These are phyloP conservation scores for Rhododendron williamsianum DNA, from an alignment of 148 eudicot species.

Conservation along the genomic window DNA sequence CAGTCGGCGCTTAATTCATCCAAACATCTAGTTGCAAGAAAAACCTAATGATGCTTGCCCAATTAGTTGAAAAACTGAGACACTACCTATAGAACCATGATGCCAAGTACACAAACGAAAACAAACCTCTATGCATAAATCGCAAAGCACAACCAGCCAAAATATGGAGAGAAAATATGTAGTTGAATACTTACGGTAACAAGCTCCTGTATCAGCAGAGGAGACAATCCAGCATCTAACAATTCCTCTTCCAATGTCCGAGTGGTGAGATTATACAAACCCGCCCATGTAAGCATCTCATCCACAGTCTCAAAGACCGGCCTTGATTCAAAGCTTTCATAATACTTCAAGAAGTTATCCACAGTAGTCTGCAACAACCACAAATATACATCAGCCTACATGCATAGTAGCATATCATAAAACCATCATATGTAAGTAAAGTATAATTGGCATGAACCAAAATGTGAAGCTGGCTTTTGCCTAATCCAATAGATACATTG, in stretches of 20 bases:
- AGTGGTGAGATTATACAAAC: constrained; percentile 62
- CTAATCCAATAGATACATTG: neutral
- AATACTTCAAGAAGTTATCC: constrained; percentile 2
- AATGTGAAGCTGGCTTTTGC: neutral
- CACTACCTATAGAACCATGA: neutral
- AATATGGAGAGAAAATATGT: neutral
- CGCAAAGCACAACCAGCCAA: neutral
- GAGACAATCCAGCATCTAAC: constrained; percentile 58
- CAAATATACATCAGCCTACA: neutral
- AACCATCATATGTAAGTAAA: neutral
- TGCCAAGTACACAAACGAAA: neutral
- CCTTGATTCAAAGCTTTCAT: constrained; percentile 32
- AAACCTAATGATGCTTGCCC: neutral
- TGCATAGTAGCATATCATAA: neutral
- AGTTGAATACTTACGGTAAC: neutral
- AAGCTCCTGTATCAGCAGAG: constrained; percentile 74
- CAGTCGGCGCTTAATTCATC: neutral
- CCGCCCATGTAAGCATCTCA: constrained; percentile 91
- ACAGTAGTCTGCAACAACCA: neutral
- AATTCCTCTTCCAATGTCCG: constrained; percentile 65
- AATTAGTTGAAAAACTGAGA: neutral
- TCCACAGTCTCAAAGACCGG: constrained; percentile 78
- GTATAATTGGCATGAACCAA: neutral
- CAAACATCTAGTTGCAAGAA: neutral
- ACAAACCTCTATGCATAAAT: neutral